Evolutionary conservation across 768 basidiomycete species (phyloP), one percentile per base, ranked within the genome.

Genomic region (Pleurotus ostreatus): DNA sequence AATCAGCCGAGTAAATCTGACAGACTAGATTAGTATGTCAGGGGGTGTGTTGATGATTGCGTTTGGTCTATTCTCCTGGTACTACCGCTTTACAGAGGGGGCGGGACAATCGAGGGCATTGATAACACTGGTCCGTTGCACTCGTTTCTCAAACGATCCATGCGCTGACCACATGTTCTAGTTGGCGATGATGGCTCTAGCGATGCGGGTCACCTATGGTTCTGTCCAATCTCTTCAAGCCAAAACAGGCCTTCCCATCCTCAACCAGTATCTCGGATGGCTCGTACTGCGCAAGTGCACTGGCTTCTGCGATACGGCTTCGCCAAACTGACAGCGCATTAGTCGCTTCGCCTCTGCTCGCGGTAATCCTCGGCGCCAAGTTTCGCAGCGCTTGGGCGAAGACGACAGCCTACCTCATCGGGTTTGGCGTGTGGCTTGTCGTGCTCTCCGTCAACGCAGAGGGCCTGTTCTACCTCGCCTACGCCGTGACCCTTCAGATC

Each of bases 391-490:
- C n/a, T n/a, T n/a, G n/a, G n/a, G n/a, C n/a, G n/a, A n/a, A n/a
- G n/a, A n/a, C 87, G 12, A 68, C 86, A 30, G 74, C 76, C 26
- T 82, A 84, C 63, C 88, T 88, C 67, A 77, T 91, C 44, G 82
- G 84, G 4, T 88, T 92, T 58, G 80, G 82, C 0, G 84, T 85
- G 2, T 86, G 83, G 62, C 93, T 93, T 57, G 77, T 92, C 38
- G 77, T 92, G 37, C 76, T 94, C 13, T 90, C 92, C 2, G 88
- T 93, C 66, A 87, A 87, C 56, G 82, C 86, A 18, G 92, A 94
- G 63, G 88, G 86, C 0, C 73, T 92, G 12, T 94, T 94, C 68
- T 92, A 85, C 62, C 72, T 81, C 15, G 76, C 82, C 9, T 93
- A 86, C 63, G 81, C 82, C 0, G 71, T 71, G 18, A 83, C 84